Percentiles rank a stretch among this genome's conserved stretches.
Conservation (phyloP, 306 rosid genomes). For the Luffa acutangula region DNA sequence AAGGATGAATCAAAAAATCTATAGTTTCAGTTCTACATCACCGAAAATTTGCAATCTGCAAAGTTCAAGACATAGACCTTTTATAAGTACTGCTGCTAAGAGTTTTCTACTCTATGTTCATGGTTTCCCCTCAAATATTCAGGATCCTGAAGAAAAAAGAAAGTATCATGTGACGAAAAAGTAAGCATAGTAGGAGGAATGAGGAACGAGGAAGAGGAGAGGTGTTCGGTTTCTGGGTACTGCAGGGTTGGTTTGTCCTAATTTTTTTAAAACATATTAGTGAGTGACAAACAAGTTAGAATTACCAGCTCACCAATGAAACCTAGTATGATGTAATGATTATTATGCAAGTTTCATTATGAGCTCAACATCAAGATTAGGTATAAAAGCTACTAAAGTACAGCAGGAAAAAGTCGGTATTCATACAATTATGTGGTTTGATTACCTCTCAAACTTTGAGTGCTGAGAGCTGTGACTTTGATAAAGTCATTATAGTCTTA, state of each 20-base stretch:
- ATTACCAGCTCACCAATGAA: neutral
- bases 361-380: neutral
- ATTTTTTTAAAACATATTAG: neutral
- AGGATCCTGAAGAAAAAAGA: neutral
- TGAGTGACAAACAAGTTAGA: neutral
- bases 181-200: neutral
- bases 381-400: neutral
- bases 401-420: neutral
- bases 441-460: neutral
- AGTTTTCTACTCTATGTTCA: neutral
- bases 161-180: neutral
- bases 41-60: neutral
- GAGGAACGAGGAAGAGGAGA: neutral
- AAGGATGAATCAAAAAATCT: neutral
- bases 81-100: neutral
- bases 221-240: neutral
- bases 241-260: neutral
- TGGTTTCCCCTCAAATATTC: neutral
- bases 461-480: neutral
- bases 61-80: neutral
- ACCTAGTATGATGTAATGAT: neutral
- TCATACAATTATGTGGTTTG: neutral
- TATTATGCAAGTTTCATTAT: neutral
- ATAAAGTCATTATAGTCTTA: conserved; percentile 8
- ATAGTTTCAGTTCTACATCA: neutral